These are phyloP conservation scores for Phytophthora citrophthora DNA, from an alignment of 352 stramenopile species.

Conservation along the genomic window DNA sequence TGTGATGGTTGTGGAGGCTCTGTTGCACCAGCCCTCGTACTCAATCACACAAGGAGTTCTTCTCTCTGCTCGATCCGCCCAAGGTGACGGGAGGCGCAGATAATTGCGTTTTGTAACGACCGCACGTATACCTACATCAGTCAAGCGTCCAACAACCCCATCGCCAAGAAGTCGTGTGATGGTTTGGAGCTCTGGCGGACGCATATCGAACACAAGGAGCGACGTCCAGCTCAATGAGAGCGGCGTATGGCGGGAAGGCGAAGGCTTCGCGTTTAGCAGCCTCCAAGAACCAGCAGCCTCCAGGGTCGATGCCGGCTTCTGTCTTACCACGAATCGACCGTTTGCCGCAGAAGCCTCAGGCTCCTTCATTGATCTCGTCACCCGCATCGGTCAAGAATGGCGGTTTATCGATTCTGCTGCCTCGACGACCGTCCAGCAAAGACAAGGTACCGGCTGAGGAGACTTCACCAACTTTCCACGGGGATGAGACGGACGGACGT, in stretches of 20 bases:
- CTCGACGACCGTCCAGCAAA: slow-evolving; percentile 21
- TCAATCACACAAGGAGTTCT: slow-evolving; percentile 26
- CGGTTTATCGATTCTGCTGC: slow-evolving; percentile 21
- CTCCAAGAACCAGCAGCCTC: slow-evolving; percentile 37
- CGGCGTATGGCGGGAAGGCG: slow-evolving; percentile 23
- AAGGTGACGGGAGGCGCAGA: not conserved
- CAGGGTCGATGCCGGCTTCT: slow-evolving; percentile 13
- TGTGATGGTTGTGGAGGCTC: slow-evolving; percentile 27
- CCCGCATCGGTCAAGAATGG: slow-evolving; percentile 22
- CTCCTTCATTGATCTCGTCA: not conserved
- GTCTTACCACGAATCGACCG: slow-evolving; percentile 51
- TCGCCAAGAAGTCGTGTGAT: too few relatives aligned
- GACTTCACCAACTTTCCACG: slow-evolving; percentile 43
- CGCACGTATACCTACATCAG: too few relatives aligned
- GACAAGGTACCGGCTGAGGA: slow-evolving; percentile 15
- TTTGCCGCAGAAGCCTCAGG: slow-evolving; percentile 6
- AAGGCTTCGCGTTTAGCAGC: slow-evolving; percentile 16
- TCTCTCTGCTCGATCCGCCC: slow-evolving; percentile 8
- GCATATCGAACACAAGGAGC: slow-evolving; percentile 28
- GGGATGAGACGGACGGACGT: slow-evolving; percentile 28
- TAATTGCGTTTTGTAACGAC: slow-evolving; percentile 30
- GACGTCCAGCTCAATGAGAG: slow-evolving; percentile 26
- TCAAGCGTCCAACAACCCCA: too few relatives aligned
- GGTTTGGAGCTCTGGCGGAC: too few relatives aligned
- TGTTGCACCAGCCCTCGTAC: slow-evolving; percentile 39